These are phyloP conservation scores for Misopates orontium DNA, from an alignment of 257 asterid genomes.

Conservation along the genomic window DNA sequence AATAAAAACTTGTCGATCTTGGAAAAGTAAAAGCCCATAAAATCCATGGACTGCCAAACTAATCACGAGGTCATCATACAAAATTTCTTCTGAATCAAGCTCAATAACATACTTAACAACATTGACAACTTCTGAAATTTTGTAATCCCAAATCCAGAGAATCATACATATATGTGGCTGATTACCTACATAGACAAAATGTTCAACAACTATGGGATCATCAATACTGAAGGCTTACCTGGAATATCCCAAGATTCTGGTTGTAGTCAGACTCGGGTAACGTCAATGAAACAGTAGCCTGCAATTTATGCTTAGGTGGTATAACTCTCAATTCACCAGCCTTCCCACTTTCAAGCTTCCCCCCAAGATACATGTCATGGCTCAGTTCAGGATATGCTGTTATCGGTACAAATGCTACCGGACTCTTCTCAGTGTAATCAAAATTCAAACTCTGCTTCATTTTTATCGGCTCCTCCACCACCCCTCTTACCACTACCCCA, in stretches of 20 bases:
- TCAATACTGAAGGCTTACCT: conserved; percentile 44
- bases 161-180: conserved; percentile 15
- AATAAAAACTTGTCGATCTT: neutral
- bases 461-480: conserved; percentile 79
- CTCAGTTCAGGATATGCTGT: conserved; percentile 33
- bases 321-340: conserved; percentile 46
- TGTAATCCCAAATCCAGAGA: conserved; percentile 1
- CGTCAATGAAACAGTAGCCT: conserved; percentile 62
- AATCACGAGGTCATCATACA: neutral
- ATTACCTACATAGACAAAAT: conserved; percentile 3
- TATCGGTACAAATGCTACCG: conserved; percentile 73
- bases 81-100: conserved; percentile 12
- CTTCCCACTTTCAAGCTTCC: conserved; percentile 38
- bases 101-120: neutral
- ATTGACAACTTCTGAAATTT: neutral
- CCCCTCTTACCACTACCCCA: conserved; percentile 55
- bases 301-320: conserved; percentile 71
- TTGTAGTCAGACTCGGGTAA: conserved; percentile 88
- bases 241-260: conserved; percentile 86
- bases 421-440: conserved; percentile 83
- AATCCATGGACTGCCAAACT: neutral
- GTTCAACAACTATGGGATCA: neutral
- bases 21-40: neutral
- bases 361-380: conserved; percentile 40
- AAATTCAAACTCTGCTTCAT: conserved; percentile 66